Base-by-base conservation (phyloP, 106 monocot species). In the Platanthera guangdongensis region DNA sequence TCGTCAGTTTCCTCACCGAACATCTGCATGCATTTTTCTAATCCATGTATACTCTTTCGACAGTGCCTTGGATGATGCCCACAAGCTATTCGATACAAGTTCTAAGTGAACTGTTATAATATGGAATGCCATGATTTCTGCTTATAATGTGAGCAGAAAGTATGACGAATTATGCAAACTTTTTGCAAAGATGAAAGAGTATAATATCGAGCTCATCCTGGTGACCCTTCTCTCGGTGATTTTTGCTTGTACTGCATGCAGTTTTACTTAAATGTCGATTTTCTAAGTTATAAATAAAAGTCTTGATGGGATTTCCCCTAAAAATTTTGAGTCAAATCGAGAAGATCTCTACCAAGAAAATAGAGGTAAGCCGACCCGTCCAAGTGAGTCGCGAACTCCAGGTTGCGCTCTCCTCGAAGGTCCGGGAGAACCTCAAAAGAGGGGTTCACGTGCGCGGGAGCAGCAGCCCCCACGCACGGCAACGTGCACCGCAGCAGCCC, bases 111-210 rank as follows among this genome's bases (percentile, higher is more conserved):
- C 82, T 28, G 74, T 71, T 0, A 80, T 86, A 4, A 77, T 84
- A 52, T 91, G 91, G 91, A 91, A 91, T 59, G 74, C 79, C 11
- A 78, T 88, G 82, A 91, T 91, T n/a, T 82, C 85, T 51, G 88
- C 83, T 7, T 84, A 88, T 51, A 82, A 78, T 30, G 76, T 74
- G 74, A 74, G 52, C 64, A 81, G 75, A 51, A 47, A 65, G 57
- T 92, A 74, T 59, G 74, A 18, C n/a, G 79, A 82, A 12, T 78
- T 86, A 2, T 78, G 77, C 52, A 25, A 70, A 55, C 74, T 88
- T 9, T 88, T 92, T 72, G 25, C 12, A 10, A 76, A 69, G 46
- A 88, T 92, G 91, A 63, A 81, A 28, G 79, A 54, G 19, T 74
- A 74, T 57, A 30, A 71, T 15, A 79, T 84, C 14, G 15, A 10